Evolutionary conservation across 257 asterid genomes (phyloP).

Genomic region (Leptodermis oblonga): DNA sequence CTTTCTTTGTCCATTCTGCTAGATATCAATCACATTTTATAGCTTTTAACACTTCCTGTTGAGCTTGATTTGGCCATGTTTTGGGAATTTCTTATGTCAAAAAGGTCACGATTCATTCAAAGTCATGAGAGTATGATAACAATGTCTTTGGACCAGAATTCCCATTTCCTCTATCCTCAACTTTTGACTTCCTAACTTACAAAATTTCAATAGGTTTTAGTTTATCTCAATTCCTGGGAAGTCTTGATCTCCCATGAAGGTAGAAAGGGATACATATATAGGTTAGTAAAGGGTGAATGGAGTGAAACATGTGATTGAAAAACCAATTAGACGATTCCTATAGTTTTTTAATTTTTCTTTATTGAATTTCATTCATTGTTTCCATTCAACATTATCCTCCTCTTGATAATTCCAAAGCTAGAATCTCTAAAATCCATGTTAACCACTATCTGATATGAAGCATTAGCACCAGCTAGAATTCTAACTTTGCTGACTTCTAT

Average conservation of each 20-base stretch:
- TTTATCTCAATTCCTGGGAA: not conserved
- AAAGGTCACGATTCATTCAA: not conserved
- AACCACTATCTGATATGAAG: not conserved
- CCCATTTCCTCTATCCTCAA: not conserved
- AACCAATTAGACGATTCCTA: not conserved
- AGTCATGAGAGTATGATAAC: not conserved
- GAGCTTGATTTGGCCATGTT: not conserved
- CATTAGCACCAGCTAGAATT: not conserved
- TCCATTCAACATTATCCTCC: not conserved
- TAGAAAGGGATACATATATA: not conserved
- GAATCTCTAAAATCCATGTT: not conserved
- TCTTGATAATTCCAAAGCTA: not conserved
- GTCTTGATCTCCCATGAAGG: not conserved
- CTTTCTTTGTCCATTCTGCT: not conserved
- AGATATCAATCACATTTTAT: not conserved
- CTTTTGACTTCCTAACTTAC: not conserved
- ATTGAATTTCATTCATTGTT: not conserved
- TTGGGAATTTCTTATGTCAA: not conserved
- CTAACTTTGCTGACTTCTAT: not conserved
- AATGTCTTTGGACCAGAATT: not conserved
- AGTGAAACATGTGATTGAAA: not conserved
- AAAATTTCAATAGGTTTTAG: not conserved
- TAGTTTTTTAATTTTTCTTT: not conserved
- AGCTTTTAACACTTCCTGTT: not conserved
- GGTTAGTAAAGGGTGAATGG: not conserved